A percentile compares a stretch with the other conserved stretches of the same genome.
phyloP scores from a whole-genome alignment of 1,139 yeast genomes.

The Candida tropicalis region DNA sequence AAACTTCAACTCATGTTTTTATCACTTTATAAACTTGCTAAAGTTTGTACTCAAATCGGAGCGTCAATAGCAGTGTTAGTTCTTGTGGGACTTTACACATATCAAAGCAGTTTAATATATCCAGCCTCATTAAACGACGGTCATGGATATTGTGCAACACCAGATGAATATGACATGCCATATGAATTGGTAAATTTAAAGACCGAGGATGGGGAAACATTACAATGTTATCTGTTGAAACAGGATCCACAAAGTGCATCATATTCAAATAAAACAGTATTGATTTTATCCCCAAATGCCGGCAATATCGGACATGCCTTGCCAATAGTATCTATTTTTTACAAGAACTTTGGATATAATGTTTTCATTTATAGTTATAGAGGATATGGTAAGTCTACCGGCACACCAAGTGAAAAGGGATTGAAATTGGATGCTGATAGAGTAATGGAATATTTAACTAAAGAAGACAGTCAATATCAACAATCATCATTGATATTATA shows the following conservation, averaged over 20 bases:
- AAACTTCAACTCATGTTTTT: slow-evolving; percentile 7
- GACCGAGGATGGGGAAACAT: slow-evolving; percentile 66
- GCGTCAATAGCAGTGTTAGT: slow-evolving; percentile 41
- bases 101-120: slow-evolving; percentile 73
- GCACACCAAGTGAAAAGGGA: slow-evolving; percentile 76
- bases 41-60: slow-evolving; percentile 32
- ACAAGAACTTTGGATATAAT: slow-evolving; percentile 65
- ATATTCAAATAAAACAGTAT: slow-evolving; percentile 66
- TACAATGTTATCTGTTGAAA: slow-evolving; percentile 47
- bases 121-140: slow-evolving; percentile 85
- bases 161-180: slow-evolving; percentile 69
- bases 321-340: slow-evolving; percentile 78
- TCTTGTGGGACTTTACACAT: slow-evolving; percentile 60
- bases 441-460: slow-evolving; percentile 59
- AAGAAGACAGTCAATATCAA: slow-evolving; percentile 54
- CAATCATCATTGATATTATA: slow-evolving; percentile 65
- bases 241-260: slow-evolving; percentile 46
- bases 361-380: slow-evolving; percentile 87
- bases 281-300: slow-evolving; percentile 89
- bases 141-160: slow-evolving; percentile 74
- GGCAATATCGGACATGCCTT: slow-evolving; percentile 95
- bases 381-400: slow-evolving; percentile 89
- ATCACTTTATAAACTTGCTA: slow-evolving; percentile 14
- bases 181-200: slow-evolving; percentile 62
- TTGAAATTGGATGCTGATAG: slow-evolving; percentile 81